These are phyloP conservation scores for Fusarium luffae DNA, from an alignment of 2,329 filamentous ascomycete species.

Conservation along the genomic window DNA sequence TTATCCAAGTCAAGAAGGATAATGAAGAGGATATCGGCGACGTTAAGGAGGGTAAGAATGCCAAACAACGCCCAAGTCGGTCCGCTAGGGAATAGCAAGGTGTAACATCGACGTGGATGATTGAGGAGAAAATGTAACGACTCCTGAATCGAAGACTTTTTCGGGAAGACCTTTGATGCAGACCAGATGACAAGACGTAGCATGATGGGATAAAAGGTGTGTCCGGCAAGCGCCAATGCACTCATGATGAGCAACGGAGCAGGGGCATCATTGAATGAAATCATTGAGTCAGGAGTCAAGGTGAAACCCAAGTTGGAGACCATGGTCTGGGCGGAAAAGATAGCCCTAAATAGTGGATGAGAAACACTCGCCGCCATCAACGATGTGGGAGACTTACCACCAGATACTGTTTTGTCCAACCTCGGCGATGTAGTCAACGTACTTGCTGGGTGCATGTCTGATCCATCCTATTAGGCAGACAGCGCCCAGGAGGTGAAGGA, in stretches of 20 bases:
- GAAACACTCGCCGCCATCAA: no score
- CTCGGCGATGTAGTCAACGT: conserved; percentile 53
- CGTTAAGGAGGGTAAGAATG: conserved; percentile 63
- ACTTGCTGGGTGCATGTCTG: conserved; percentile 53
- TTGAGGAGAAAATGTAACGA: conserved; percentile 68
- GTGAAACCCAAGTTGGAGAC: conserved; percentile 65
- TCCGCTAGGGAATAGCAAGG: conserved; percentile 68
- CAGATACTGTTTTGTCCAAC: conserved; percentile 56
- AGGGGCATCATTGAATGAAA: conserved; percentile 58
- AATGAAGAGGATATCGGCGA: conserved; percentile 66
- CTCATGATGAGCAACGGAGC: conserved; percentile 60
- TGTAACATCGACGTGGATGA: conserved; percentile 72
- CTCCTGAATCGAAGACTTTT: conserved; percentile 53
- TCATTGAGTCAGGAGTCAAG: conserved; percentile 65
- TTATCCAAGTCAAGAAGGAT: conserved; percentile 64
- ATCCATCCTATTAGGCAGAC: conserved; percentile 62
- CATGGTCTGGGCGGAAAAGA: conserved; percentile 64
- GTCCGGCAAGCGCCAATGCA: conserved; percentile 62
- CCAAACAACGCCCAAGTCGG: conserved; percentile 68
- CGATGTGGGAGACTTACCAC: conserved; percentile 64
- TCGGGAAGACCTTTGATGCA: conserved; percentile 59
- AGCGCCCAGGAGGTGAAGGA: conserved; percentile 59
- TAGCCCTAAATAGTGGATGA: conserved; percentile 52
- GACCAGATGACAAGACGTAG: conserved; percentile 69
- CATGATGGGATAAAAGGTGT: conserved; percentile 68